Conservation (phyloP, 805 yeast genomes). For the Barnettozyma vustinii region DNA sequence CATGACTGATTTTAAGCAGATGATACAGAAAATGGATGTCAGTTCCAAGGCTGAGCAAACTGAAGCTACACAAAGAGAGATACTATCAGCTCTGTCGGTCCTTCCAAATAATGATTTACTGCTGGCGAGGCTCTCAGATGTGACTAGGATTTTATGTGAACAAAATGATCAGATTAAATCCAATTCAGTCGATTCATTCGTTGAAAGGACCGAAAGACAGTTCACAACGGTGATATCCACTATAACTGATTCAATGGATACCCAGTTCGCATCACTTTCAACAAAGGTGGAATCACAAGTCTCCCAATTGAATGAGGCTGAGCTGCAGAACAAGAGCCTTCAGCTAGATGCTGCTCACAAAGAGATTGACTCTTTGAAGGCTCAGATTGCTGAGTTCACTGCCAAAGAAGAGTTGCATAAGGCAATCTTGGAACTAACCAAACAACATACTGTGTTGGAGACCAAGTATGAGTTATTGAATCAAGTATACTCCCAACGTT, state of each 20-base stretch:
- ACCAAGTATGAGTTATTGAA: conserved; percentile 21
- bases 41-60: neutral
- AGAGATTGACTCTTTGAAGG: conserved; percentile 14
- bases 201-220: neutral
- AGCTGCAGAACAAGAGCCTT: conserved; percentile 7
- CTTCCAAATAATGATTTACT: neutral
- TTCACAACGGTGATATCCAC: neutral
- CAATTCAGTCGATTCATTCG: neutral
- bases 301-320: neutral
- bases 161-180: neutral
- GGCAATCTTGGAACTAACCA: conserved; percentile 14
- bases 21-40: neutral
- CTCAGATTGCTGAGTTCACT: conserved; percentile 8
- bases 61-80: neutral
- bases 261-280: neutral
- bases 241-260: neutral
- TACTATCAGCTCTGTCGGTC: neutral
- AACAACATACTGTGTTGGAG: conserved; percentile 17
- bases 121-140: neutral
- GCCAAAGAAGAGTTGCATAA: neutral
- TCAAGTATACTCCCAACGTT: conserved; percentile 21
- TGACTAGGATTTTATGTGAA: neutral
- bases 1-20: neutral
- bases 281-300: neutral
- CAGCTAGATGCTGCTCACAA: conserved; percentile 15